A percentile compares a stretch with the other conserved stretches of the same genome.
These are phyloP conservation scores for Yarrowia sp. DNA, from an alignment of 805 yeast genomes.

Conservation along the genomic window DNA sequence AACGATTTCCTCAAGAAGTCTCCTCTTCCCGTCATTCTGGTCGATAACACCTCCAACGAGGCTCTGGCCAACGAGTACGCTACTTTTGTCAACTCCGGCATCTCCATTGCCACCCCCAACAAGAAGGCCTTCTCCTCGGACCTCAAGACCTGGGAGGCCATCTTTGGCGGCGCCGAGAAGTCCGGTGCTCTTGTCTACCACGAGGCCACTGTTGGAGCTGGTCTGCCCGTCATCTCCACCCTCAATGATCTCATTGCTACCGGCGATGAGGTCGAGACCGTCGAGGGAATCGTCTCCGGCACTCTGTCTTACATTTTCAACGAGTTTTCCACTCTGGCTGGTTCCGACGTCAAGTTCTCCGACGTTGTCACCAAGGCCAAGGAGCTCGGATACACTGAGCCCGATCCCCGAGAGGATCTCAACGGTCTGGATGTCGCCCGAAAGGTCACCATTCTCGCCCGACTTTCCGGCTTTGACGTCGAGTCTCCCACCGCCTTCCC, in stretches of 20 bases:
- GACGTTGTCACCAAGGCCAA: slow-evolving; percentile 90
- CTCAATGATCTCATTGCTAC: slow-evolving; percentile 87
- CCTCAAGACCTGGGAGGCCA: slow-evolving; percentile 73
- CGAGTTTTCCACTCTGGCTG: slow-evolving; percentile 77
- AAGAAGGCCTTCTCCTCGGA: slow-evolving; percentile 94
- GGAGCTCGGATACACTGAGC: slow-evolving; percentile 94
- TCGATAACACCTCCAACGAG: slow-evolving; percentile 93
- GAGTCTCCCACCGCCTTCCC: slow-evolving; percentile 92
- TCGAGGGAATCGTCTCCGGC: slow-evolving; percentile 97
- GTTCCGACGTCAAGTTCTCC: slow-evolving; percentile 75
- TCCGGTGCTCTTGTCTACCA: slow-evolving; percentile 86
- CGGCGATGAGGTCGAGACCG: slow-evolving; percentile 88
- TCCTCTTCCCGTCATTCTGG: slow-evolving; percentile 76
- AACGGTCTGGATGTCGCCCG: slow-evolving; percentile 98
- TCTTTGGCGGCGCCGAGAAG: slow-evolving; percentile 60
- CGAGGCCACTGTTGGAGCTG: slow-evolving; percentile 99
- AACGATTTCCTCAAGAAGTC: slow-evolving; percentile 68
- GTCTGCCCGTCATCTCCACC: slow-evolving; percentile 90
- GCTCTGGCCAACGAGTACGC: slow-evolving; percentile 80
- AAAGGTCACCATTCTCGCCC: slow-evolving; percentile 94
- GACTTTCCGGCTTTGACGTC: slow-evolving; percentile 85
- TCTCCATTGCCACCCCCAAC: slow-evolving; percentile 97
- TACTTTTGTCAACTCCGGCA: slow-evolving; percentile 71
- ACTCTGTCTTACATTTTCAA: slow-evolving; percentile 94
- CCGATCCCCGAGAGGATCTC: slow-evolving; percentile 98